Evolutionary conservation across 73 alveolate genomes (phyloP), one percentile per base, ranked within the genome.

Genomic region (Symbiodinium pilosum): DNA sequence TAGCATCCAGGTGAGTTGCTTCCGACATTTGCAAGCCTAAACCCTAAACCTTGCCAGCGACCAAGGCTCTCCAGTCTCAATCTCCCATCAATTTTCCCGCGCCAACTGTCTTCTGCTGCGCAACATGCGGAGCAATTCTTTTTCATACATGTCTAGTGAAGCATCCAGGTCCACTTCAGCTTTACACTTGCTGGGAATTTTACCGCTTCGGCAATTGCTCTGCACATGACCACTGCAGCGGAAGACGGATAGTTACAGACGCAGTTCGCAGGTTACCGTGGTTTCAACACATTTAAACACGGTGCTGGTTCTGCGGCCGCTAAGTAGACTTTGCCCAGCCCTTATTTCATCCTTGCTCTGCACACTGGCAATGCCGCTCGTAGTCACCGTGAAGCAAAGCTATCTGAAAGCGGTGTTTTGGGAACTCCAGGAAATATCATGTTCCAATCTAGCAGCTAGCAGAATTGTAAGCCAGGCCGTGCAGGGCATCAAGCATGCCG

Each of bases 201-300:
- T n/a, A n/a, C n/a, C n/a, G n/a, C n/a, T n/a, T n/a, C n/a, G n/a
- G n/a, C n/a, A n/a, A n/a, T n/a, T n/a, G n/a, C n/a, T n/a, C n/a
- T n/a, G n/a, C n/a, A n/a, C n/a, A n/a, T n/a, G n/a, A 64, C 30
- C 18, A 28, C 9, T 64, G 81, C 38, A 64, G 38, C 9, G 81
- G 38, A 64, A 64, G 81, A 64, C 81, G 81, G 81, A n/a, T 38
- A 64, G 39, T 64, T 64, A 64, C 81, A 64, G 81, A 26, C 30
- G 81, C 81, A 64, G 81, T n/a, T 64, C 41, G 81, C 81, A 64
- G 81, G 30, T 64, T 64, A n/a, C 81, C 81, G 81, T n/a, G 81
- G 81, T 64, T 64, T 64, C 81, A 64, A 64, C 81, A 64, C 34
- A 64, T 64, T 64, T 64, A 64, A 64, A 64, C 81, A n/a, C 14